A percentile compares a stretch with the other conserved stretches of the same genome.
These are phyloP conservation scores for Emergomyces pasteurianus DNA, from an alignment of 2,329 filamentous ascomycete genomes.

Conservation along the genomic window DNA sequence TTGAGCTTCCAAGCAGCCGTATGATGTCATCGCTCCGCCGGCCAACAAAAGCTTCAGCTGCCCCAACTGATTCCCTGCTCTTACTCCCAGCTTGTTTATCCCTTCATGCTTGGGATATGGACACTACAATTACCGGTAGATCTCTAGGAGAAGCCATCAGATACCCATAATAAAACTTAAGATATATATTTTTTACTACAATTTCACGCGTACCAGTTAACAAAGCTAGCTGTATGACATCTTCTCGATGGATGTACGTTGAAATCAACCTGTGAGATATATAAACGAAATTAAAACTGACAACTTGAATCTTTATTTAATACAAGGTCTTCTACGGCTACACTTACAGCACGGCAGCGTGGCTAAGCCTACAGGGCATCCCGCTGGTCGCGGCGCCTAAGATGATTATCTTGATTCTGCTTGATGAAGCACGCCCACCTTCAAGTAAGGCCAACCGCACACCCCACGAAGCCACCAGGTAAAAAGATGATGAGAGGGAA, in stretches of 20 bases:
- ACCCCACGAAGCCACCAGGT: not conserved
- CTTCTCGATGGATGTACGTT: constrained; percentile 12
- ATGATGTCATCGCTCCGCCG: not conserved
- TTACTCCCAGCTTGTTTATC: not conserved
- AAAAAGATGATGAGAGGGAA: not conserved
- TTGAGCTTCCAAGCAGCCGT: too few relatives aligned
- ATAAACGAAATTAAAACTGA: not conserved
- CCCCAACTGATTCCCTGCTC: not conserved
- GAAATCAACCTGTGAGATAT: not conserved
- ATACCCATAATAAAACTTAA: not conserved
- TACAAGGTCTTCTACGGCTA: constrained; percentile 35
- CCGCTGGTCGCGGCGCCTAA: constrained; percentile 49
- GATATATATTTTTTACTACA: not conserved
- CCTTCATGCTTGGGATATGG: not conserved
- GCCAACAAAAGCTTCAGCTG: not conserved
- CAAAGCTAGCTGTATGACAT: too few relatives aligned
- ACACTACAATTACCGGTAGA: not conserved
- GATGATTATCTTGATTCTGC: constrained; percentile 48
- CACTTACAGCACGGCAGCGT: constrained; percentile 33
- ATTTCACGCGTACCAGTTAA: not conserved
- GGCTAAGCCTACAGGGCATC: constrained; percentile 35
- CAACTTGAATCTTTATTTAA: not conserved
- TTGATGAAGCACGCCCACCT: constrained; percentile 44
- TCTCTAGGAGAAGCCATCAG: not conserved
- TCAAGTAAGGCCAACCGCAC: constrained; percentile 37